Percentiles rank a stretch among this genome's conserved stretches.
Evolutionary conservation across 441 rosid species (phyloP).

Genomic region (Flueggea neowawraea): DNA sequence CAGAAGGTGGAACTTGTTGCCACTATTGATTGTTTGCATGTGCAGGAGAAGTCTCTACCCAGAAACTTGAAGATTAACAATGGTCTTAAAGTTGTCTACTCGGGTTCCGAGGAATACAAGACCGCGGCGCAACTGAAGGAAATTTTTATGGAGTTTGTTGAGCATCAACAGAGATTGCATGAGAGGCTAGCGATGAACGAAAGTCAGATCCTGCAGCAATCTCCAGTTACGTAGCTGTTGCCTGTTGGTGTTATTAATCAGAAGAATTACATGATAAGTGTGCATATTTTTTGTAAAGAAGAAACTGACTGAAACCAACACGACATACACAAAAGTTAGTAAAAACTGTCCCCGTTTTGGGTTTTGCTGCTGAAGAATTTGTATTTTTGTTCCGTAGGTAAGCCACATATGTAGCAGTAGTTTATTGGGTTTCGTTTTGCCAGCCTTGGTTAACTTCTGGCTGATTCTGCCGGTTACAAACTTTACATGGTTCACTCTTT

Average conservation of each 20-base stretch:
- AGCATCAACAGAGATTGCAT: slow-evolving; percentile 31
- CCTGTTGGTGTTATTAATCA: too few relatives aligned
- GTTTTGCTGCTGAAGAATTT: too few relatives aligned
- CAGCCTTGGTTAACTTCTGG: too few relatives aligned
- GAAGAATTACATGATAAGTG: neutral
- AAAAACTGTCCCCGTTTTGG: too few relatives aligned
- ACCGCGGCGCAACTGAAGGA: slow-evolving; percentile 33
- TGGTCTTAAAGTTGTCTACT: slow-evolving; percentile 31
- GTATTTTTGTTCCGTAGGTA: too few relatives aligned
- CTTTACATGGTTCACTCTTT: too few relatives aligned
- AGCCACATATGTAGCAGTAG: too few relatives aligned
- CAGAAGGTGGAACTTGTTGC: neutral
- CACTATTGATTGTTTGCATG: neutral
- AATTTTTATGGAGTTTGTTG: slow-evolving; percentile 28
- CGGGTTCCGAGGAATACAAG: slow-evolving; percentile 33
- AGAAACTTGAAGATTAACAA: neutral
- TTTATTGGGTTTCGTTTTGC: too few relatives aligned
- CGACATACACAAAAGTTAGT: too few relatives aligned
- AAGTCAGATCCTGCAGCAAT: slow-evolving; percentile 16
- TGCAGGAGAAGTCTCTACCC: slow-evolving; percentile 17
- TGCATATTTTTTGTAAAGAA: neutral
- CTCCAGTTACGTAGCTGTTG: neutral
- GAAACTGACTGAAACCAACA: neutral
- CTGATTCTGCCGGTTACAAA: too few relatives aligned
- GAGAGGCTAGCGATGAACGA: slow-evolving; percentile 27